phyloP scores from a whole-genome alignment of 768 basidiomycete species.

The Coprinopsis sp. region DNA sequence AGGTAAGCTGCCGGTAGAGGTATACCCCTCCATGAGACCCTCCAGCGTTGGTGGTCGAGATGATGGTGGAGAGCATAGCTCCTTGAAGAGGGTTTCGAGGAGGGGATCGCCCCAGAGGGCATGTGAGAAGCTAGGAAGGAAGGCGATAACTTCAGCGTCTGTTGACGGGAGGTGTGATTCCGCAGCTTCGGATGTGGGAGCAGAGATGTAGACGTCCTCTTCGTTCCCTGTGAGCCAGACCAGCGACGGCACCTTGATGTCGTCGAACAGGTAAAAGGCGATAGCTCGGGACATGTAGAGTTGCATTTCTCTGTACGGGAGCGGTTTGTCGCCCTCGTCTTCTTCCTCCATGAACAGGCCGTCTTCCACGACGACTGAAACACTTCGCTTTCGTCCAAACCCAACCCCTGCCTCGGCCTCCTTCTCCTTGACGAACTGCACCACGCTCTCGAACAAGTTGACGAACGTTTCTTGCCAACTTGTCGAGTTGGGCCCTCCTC shows the following conservation, averaged over 20 bases:
- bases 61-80: slow-evolving; percentile 12
- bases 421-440: slow-evolving; percentile 7
- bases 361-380: too few relatives aligned
- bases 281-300: slow-evolving; percentile 61
- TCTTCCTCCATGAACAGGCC: too few relatives aligned
- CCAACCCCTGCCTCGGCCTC: neutral
- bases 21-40: slow-evolving; percentile 61
- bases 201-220: slow-evolving; percentile 51
- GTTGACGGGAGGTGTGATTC: slow-evolving; percentile 11
- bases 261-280: slow-evolving; percentile 71
- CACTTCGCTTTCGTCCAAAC: too few relatives aligned
- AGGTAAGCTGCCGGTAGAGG: slow-evolving; percentile 40
- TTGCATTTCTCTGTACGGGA: slow-evolving; percentile 44
- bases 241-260: slow-evolving; percentile 66
- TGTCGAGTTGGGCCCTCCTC: slow-evolving; percentile 39
- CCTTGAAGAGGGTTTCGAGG: slow-evolving; percentile 60
- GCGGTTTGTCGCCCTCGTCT: slow-evolving; percentile 15
- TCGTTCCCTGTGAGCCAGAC: slow-evolving; percentile 60
- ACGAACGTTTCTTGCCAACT: slow-evolving; percentile 79
- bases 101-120: slow-evolving; percentile 77
- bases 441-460: slow-evolving; percentile 32
- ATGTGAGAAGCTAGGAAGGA: slow-evolving; percentile 46
- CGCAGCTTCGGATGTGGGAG: too few relatives aligned
- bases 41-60: slow-evolving; percentile 38
- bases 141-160: slow-evolving; percentile 34